A percentile compares a stretch with the other conserved stretches of the same genome.
phyloP scores from a whole-genome alignment of 768 basidiomycete species.

The Scleroderma bovista region DNA sequence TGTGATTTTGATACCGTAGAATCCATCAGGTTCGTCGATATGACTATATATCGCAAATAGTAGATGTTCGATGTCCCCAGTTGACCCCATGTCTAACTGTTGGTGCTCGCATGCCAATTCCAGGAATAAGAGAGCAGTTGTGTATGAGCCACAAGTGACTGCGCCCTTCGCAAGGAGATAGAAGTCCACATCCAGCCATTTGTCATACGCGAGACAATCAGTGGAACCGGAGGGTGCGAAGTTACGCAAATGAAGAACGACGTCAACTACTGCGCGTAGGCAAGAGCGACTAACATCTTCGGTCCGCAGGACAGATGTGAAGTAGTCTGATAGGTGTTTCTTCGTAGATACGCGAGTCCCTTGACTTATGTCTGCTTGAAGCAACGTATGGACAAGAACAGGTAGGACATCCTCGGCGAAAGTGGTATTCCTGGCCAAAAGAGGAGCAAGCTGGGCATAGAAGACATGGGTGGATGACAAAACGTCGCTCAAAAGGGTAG shows the following conservation, averaged over 20 bases:
- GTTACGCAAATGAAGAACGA: constrained; percentile 75
- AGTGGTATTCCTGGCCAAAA: constrained; percentile 46
- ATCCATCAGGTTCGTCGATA: constrained; percentile 97
- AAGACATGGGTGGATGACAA: constrained; percentile 53
- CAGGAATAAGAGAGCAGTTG: constrained; percentile 84
- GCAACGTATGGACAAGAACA: constrained; percentile 63
- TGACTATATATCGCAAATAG: constrained; percentile 91
- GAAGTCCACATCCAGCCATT: constrained; percentile 80
- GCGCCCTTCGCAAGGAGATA: constrained; percentile 67
- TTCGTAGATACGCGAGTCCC: constrained; percentile 3
- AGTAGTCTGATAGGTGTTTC: constrained; percentile 19
- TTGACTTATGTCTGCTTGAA: constrained; percentile 32
- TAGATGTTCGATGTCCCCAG: constrained; percentile 50
- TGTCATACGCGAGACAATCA: constrained; percentile 53
- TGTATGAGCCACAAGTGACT: constrained; percentile 75
- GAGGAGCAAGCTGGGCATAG: constrained; percentile 60
- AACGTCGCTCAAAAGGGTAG: constrained; percentile 52
- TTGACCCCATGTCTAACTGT: constrained; percentile 22
- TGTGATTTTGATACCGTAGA: constrained; percentile 83
- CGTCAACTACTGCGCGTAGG: constrained; percentile 59
- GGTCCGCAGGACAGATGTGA: constrained; percentile 19
- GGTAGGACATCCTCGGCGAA: constrained; percentile 72
- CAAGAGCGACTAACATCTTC: constrained; percentile 38
- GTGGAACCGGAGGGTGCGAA: constrained; percentile 39
- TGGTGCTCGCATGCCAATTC: constrained; percentile 66